These are phyloP conservation scores for Exophiala viscosa DNA, from an alignment of 2,329 filamentous ascomycete genomes.

Conservation along the genomic window DNA sequence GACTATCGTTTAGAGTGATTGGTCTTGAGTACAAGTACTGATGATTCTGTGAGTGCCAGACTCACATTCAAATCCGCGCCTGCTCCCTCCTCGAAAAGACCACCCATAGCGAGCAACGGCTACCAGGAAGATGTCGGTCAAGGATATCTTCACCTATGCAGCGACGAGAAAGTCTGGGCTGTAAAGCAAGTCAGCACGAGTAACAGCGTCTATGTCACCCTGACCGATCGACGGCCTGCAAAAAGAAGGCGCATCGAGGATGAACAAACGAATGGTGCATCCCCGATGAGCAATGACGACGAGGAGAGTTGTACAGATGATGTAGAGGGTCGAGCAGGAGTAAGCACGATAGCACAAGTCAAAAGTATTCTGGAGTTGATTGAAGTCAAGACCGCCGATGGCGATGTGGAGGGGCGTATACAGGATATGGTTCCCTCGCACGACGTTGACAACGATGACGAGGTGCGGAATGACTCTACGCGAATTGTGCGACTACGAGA, in stretches of 20 bases:
- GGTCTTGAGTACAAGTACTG: not conserved
- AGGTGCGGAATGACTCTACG: not conserved
- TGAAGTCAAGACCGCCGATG: conserved; percentile 12
- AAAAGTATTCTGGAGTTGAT: conserved; percentile 46
- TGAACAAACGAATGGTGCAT: not conserved
- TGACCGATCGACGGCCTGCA: conserved; percentile 31
- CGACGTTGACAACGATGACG: conserved; percentile 1
- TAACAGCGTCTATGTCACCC: conserved; percentile 57
- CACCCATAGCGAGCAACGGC: not conserved
- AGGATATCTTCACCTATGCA: conserved; percentile 52
- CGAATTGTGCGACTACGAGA: conserved; percentile 3
- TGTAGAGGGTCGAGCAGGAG: not conserved
- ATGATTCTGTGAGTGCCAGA: not conserved
- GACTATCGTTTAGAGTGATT: not conserved
- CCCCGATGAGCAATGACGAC: conserved; percentile 31
- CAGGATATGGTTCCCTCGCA: conserved; percentile 3
- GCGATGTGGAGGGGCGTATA: conserved; percentile 8
- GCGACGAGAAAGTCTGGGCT: conserved; percentile 54
- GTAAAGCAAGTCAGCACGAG: conserved; percentile 64
- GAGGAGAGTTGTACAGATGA: conserved; percentile 17
- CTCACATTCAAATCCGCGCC: conserved; percentile 43
- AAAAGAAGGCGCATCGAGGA: not conserved
- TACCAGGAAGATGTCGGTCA: not conserved
- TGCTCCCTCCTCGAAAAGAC: not conserved
- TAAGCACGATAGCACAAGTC: conserved; percentile 45